Conservation (phyloP, 108 stramenopile species). For the Skeletonema marinoi region DNA sequence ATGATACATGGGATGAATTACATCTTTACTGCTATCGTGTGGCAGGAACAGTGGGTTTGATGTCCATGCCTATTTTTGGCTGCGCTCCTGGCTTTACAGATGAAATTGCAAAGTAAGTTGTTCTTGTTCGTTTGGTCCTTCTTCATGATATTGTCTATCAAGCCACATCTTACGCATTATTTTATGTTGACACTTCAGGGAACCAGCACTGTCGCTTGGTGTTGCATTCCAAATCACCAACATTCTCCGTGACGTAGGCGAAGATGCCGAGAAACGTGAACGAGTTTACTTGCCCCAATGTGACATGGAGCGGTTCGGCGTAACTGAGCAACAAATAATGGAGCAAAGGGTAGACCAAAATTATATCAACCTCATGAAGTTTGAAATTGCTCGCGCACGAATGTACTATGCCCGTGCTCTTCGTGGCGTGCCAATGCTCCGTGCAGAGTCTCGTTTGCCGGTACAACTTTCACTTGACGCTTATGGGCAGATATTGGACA, state of each 20-base stretch:
- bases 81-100: slow-evolving; percentile 78
- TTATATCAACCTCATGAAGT: slow-evolving; percentile 93
- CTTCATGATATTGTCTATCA: not conserved
- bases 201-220: slow-evolving; percentile 94
- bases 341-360: slow-evolving; percentile 87
- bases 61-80: slow-evolving; percentile 95
- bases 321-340: slow-evolving; percentile 91
- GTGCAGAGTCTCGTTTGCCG: slow-evolving; percentile 85
- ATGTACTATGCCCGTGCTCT: slow-evolving; percentile 94
- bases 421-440: slow-evolving; percentile 92
- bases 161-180: not conserved
- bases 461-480: slow-evolving; percentile 93
- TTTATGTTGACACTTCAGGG: slow-evolving; percentile 39
- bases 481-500: slow-evolving; percentile 92
- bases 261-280: slow-evolving; percentile 91
- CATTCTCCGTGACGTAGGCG: slow-evolving; percentile 97
- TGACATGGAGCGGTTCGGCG: slow-evolving; percentile 91
- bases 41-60: slow-evolving; percentile 96
- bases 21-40: slow-evolving; percentile 98
- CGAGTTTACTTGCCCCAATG: slow-evolving; percentile 92
- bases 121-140: not conserved
- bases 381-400: slow-evolving; percentile 90
- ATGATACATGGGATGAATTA: slow-evolving; percentile 92
- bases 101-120: slow-evolving; percentile 84
- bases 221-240: slow-evolving; percentile 99